Percentiles rank a stretch among this genome's conserved stretches.
Conservation (phyloP, 306 rosid species). For the Spatholobus suberectus region DNA sequence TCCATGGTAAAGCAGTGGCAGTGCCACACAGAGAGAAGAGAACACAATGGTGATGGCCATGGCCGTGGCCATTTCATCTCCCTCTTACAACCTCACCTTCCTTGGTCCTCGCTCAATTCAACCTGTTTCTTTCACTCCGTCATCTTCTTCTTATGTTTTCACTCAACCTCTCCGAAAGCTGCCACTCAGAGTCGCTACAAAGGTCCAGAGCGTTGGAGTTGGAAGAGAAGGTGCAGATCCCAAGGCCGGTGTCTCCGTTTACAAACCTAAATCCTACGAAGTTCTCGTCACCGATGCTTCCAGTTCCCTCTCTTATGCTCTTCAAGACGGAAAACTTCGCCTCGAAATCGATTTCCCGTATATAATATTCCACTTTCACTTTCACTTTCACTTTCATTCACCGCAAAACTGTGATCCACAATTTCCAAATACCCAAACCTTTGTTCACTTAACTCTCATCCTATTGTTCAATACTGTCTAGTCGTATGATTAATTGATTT, state of each 20-base stretch:
- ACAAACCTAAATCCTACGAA: slow-evolving; percentile 89
- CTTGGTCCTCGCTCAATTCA: slow-evolving; percentile 4
- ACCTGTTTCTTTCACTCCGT: slow-evolving; percentile 26
- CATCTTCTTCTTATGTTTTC: background rate
- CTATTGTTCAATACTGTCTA: background rate
- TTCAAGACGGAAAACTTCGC: slow-evolving; percentile 71
- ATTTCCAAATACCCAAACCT: background rate
- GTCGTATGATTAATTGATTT: background rate
- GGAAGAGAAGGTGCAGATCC: slow-evolving; percentile 57
- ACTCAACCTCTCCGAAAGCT: slow-evolving; percentile 26
- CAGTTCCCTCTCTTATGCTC: slow-evolving; percentile 76
- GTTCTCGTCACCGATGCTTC: slow-evolving; percentile 86
- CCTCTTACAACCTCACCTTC: slow-evolving; percentile 26
- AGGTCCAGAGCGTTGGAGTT: slow-evolving; percentile 54
- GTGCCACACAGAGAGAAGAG: too few relatives aligned
- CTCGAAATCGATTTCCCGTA: slow-evolving; percentile 98
- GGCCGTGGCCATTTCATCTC: slow-evolving; percentile 50
- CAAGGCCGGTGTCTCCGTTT: slow-evolving; percentile 73
- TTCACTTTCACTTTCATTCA: too few relatives aligned
- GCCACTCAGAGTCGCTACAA: slow-evolving; percentile 7
- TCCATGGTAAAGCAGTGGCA: background rate
- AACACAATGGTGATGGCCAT: background rate
- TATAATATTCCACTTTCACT: too few relatives aligned
- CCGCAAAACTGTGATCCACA: too few relatives aligned
- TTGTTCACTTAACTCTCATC: background rate